phyloP scores from a whole-genome alignment of 75 land plant genomes.

The Pinus tabuliformis region DNA sequence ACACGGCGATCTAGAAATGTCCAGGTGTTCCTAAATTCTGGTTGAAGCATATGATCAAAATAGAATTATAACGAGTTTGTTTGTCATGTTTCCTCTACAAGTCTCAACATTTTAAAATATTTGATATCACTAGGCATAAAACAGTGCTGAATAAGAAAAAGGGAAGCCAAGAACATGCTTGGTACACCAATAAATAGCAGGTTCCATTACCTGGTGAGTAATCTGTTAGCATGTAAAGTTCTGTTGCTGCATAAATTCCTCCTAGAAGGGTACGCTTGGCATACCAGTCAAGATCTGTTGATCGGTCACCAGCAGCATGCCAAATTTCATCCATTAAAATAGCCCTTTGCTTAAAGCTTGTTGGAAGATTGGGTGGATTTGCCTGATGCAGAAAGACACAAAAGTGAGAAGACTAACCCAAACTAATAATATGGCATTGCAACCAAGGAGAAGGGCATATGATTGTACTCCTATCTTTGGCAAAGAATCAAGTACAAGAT shows the following conservation, averaged over 20 bases:
- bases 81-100: background rate
- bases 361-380: conserved; percentile 71
- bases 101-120: background rate
- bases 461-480: too few species aligned
- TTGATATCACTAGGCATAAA: background rate
- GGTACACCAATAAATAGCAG: background rate
- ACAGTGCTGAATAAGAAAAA: background rate
- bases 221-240: conserved; percentile 90
- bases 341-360: conserved; percentile 87
- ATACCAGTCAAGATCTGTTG: conserved; percentile 83
- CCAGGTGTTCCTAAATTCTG: conserved; percentile 49
- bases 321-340: conserved; percentile 91
- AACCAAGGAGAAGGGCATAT: too few species aligned
- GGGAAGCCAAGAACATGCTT: background rate
- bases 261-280: conserved; percentile 78
- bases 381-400: conserved; percentile 42
- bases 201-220: conserved; percentile 64
- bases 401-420: background rate
- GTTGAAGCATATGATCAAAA: background rate
- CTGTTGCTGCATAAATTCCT: conserved; percentile 81
- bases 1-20: conserved; percentile 36
- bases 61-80: background rate
- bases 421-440: too few species aligned
- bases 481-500: too few species aligned
- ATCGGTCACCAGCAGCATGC: conserved; percentile 85